Base-by-base conservation (phyloP, 1,284 basidiomycete genomes). In the Afroboletus lepidellus region DNA sequence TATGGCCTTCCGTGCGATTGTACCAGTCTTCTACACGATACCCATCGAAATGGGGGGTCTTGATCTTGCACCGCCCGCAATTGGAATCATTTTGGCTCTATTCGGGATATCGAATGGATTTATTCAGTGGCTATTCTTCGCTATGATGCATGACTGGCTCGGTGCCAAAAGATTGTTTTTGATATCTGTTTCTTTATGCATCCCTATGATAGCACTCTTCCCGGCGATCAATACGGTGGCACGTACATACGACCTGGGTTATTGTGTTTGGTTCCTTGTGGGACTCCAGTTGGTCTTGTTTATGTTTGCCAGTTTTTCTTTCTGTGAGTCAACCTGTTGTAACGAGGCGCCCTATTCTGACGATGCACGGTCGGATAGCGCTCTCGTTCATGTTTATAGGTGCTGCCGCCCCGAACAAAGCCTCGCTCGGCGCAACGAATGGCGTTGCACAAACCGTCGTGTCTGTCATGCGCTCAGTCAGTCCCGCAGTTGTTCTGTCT, bases 401-500 rank as follows among this genome's bases (percentile, higher is more conserved):
- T 33, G 65, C 69, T 24, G 66, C 78, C 15, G 69, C 77, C 1
- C 77, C 77, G 18, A 77, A 73, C 58, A 69, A 62, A 54, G 64
- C 64, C 1, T 76, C 74, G 13, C 69, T 87, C n/a, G 85, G 85
- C 4, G 74, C 81, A 11, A 81, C 83, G 13, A 85, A 86, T 61
- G 85, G 85, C 11, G 61, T 81, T 12, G 76, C 77, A 0, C 78
- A 80, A 57, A 74, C 56, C 41, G 20, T 57, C 18, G 61, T 67
- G 9, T 65, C 65, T 33, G 5, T 65, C 18, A 58, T 56, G 56
- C 77, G 84, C 30, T 80, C 83, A 44, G 59, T 84, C 36, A 82
- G 82, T 0, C 84, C 85, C 4, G 76, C 73, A 1, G 50, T 63
- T 1, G 69, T 72, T 1, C 78, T 73, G 7, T 77, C 78, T 9